These are phyloP conservation scores for Chenopodium album DNA, from an alignment of 148 eudicot species.

Conservation along the genomic window DNA sequence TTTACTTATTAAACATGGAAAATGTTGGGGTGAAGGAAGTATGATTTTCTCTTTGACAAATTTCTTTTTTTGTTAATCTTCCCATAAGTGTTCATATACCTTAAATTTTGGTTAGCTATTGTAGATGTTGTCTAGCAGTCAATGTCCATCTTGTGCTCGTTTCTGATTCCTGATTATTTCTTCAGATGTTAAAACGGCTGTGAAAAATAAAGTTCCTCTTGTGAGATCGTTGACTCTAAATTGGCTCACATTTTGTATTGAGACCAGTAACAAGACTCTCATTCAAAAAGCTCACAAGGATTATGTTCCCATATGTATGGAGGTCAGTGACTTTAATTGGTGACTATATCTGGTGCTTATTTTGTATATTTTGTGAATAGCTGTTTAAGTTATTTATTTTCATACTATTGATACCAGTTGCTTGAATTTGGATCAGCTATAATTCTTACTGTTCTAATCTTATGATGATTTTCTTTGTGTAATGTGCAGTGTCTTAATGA, in stretches of 20 bases:
- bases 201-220: slow-evolving; percentile 94
- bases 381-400: background rate
- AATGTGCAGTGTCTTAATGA: slow-evolving; percentile 93
- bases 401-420: background rate
- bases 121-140: background rate
- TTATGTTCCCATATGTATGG: slow-evolving; percentile 96
- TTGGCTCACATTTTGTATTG: slow-evolving; percentile 91
- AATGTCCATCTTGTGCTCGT: background rate
- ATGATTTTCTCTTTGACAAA: background rate
- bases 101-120: background rate
- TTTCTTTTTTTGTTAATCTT: background rate
- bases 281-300: slow-evolving; percentile 92
- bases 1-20: background rate
- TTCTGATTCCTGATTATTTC: slow-evolving; percentile 13
- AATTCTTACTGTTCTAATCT: background rate
- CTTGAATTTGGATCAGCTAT: background rate
- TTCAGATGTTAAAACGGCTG: slow-evolving; percentile 82
- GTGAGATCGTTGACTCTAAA: slow-evolving; percentile 84
- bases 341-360: background rate
- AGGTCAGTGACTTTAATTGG: slow-evolving; percentile 52
- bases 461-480: slow-evolving; percentile 13
- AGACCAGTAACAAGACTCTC: slow-evolving; percentile 77
- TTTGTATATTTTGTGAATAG: background rate
- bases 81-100: background rate
- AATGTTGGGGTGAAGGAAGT: background rate